Conservation (phyloP, 768 basidiomycete species). For the Kockovaella imperatae region DNA sequence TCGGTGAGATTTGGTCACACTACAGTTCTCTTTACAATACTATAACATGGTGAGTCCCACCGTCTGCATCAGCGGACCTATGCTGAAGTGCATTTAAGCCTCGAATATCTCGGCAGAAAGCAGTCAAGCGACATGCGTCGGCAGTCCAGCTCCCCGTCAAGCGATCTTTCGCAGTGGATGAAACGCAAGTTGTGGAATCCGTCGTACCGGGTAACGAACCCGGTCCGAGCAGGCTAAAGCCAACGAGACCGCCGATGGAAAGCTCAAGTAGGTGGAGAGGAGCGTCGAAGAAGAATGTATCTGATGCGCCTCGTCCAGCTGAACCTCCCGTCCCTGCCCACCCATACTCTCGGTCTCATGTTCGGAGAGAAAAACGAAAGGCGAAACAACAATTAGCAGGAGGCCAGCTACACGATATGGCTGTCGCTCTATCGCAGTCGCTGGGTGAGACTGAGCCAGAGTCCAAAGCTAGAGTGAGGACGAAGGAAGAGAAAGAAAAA, state of each 20-base stretch:
- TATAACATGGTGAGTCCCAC: neutral
- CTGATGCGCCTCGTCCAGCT: neutral
- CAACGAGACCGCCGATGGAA: neutral
- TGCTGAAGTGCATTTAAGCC: slow-evolving; percentile 6
- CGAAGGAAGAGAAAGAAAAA: slow-evolving; percentile 5
- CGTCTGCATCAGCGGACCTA: neutral
- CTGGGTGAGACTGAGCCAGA: neutral
- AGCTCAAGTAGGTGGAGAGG: neutral
- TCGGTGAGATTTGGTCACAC: neutral
- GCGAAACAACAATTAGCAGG: slow-evolving; percentile 24
- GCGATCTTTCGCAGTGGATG: slow-evolving; percentile 9
- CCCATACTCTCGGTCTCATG: slow-evolving; percentile 34
- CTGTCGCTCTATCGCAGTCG: slow-evolving; percentile 8
- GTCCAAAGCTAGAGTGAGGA: slow-evolving; percentile 1
- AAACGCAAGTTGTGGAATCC: slow-evolving; percentile 4
- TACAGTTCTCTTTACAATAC: neutral
- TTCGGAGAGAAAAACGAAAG: slow-evolving; percentile 35
- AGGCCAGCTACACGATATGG: slow-evolving; percentile 17
- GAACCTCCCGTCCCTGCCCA: slow-evolving; percentile 9
- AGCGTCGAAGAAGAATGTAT: neutral
- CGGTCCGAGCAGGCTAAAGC: too few relatives aligned
- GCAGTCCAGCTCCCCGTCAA: slow-evolving; percentile 16
- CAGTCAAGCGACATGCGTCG: slow-evolving; percentile 13
- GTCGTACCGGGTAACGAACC: neutral
- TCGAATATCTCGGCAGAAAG: slow-evolving; percentile 13